Conservation (phyloP, 257 asterid genomes). For the Lycium barbarum region DNA sequence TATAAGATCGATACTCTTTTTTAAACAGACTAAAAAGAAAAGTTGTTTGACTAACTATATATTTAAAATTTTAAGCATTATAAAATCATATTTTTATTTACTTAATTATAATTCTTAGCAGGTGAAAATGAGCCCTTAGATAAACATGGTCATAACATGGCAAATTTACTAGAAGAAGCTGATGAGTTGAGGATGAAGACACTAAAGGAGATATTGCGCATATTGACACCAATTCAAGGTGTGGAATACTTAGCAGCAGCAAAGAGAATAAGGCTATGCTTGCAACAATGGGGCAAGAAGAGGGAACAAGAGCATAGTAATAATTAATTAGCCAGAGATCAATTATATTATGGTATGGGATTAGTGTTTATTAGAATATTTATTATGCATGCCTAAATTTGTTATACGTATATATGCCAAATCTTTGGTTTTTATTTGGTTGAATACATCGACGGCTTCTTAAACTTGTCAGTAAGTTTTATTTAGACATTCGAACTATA, state of each 20-base stretch:
- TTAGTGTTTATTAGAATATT: not conserved
- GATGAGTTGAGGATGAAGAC: constrained; percentile 45
- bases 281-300: constrained; percentile 46
- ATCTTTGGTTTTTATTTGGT: not conserved
- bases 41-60: too few species aligned
- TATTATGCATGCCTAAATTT: not conserved
- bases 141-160: constrained; percentile 33
- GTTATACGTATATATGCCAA: constrained; percentile 15
- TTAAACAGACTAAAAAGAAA: too few species aligned
- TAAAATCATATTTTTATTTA: not conserved
- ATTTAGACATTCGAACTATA: too few species aligned
- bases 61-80: too few species aligned
- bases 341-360: not conserved
- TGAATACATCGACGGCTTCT: too few species aligned
- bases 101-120: not conserved
- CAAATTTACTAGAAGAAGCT: constrained; percentile 37
- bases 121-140: constrained; percentile 15
- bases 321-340: not conserved
- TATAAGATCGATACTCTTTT: too few species aligned
- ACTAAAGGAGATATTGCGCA: constrained; percentile 36
- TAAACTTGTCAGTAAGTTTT: too few species aligned
- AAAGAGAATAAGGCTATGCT: constrained; percentile 42
- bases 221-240: constrained; percentile 43
- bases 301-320: constrained; percentile 38
- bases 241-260: constrained; percentile 41